Evolutionary conservation across 176 grass and related monocot genomes (phyloP), one percentile per base, ranked within the genome.

Genomic region (Tillandsia fasciculata): DNA sequence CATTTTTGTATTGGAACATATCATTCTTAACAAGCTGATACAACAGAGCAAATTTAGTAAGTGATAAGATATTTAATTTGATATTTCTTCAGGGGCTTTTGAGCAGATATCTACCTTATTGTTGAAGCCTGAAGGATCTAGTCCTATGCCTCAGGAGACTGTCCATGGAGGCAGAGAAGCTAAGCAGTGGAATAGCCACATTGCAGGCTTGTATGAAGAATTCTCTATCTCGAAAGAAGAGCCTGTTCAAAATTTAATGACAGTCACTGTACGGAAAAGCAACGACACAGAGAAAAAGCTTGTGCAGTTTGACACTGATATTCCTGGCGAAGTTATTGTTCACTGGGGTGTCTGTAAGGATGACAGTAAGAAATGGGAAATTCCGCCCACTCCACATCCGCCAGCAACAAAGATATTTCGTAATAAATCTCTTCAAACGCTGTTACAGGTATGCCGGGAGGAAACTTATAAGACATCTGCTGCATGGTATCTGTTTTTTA

Each of bases 261-360:
- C 73, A 83, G 89, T 92, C 65, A 83, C 82, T 69, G 86, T 86
- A 51, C 77, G 22, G 70, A 83, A 73, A 72, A 82, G 74, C 50
- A 78, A 64, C 51, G 74, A 80, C 65, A 70, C 75, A 61, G 64
- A 80, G 68, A 85, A 90, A 85, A 87, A 81, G 63, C 51, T 78
- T 9, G 84, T 97, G 66, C 76, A 90, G 82, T 85, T 92, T 66
- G 84, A 97, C 64, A 92, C 77, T 75, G 89, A 97, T 81, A 79
- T 97, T 59, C 82, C 89, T 81, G 94, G 86, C 67, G 77, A 90
- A 81, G 86, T 97, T 79, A 68, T 84, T 64, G 70, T 97, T 73
- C 94, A 92, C 77, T 97, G 94, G 94, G 94, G 94, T 76, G 84
- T 92, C 72, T 90, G 79, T 73, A 87, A 74, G 86, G 77, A 79